phyloP scores from a whole-genome alignment of 2,329 filamentous ascomycete genomes.

The Sphaceloma murrayae region DNA sequence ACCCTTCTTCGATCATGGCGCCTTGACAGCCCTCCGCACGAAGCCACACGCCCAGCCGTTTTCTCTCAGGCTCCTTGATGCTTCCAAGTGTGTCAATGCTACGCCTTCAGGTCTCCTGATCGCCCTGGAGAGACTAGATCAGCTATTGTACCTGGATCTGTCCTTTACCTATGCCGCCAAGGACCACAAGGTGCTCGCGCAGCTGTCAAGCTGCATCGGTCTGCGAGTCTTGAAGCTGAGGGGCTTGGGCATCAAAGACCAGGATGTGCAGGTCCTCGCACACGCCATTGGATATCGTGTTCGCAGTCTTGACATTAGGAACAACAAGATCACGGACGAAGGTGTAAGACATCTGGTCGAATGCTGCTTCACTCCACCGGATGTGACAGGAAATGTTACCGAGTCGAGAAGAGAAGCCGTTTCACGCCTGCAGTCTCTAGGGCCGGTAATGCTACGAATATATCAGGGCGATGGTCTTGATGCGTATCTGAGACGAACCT shows the following conservation, averaged over 20 bases:
- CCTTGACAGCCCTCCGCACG: conserved; percentile 39
- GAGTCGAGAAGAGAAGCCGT: no score
- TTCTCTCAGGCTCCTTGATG: conserved; percentile 46
- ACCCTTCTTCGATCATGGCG: conserved; percentile 53
- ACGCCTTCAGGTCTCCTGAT: conserved; percentile 46
- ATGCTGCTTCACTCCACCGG: conserved; percentile 35
- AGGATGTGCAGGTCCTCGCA: conserved; percentile 44
- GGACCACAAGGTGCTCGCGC: conserved; percentile 35
- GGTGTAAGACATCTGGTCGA: conserved; percentile 45
- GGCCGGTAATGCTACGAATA: conserved; percentile 31
- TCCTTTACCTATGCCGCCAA: conserved; percentile 36
- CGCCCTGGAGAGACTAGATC: conserved; percentile 44
- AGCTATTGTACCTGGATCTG: conserved; percentile 49
- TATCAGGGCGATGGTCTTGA: conserved; percentile 43
- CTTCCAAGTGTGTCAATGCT: conserved; percentile 49
- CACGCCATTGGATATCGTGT: conserved; percentile 44
- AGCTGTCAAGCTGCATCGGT: conserved; percentile 38
- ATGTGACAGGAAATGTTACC: no score
- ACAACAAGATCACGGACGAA: conserved; percentile 49
- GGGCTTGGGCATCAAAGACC: conserved; percentile 45
- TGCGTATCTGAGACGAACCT: conserved; percentile 39
- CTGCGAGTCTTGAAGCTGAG: conserved; percentile 50
- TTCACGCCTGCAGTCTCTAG: conserved; percentile 30
- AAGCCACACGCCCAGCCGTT: conserved; percentile 26
- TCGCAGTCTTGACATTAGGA: conserved; percentile 47